Evolutionary conservation across 495 filamentous ascomycete genomes (phyloP), one percentile per base, ranked within the genome.

Genomic region (Lasiosphaeria miniovina): DNA sequence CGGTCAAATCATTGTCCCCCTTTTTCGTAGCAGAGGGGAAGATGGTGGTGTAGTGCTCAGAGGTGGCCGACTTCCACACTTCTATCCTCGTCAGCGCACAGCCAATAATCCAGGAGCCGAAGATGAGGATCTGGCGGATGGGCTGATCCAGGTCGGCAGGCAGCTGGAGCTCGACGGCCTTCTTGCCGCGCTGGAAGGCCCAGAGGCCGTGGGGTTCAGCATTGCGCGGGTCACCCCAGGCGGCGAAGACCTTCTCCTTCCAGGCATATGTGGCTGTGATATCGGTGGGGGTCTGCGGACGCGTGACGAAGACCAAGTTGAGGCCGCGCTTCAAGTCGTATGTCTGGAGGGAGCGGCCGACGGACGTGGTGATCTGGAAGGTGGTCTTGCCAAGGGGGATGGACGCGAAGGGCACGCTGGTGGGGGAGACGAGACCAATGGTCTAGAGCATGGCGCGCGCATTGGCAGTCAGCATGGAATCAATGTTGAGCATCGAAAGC

Each of bases 331-430:
- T 89, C 53, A 98, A 76, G 70, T 98, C 94, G 74, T 98, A 98
- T 2, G 94, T 98, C 70, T 98, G 94, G 11, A 99, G 83, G 48
- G 86, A 88, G 61, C 86, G 84, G 62, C 92, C 93, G 52, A 93
- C 90, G 0, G 90, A 96, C 43, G 95, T 98, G 12, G 94, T 97
- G 72, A 99, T 90, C 68, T 99, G 94, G 71, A 94, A 97, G 15
- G 92, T 96, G 6, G 91, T 90, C 71, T 95, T 96, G 57, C 94
- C 94, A 14, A 96, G 77, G 4, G 94, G 90, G 31, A 93, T 82
- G 24, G 87, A 86, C 7, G 93, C 90, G 67, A 98, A 97, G 6
- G 94, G 93, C 3, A 96, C 90, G 38, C 81, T 62, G 11, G 93
- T 96, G 3, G 94, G 90, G 12, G 95, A 96, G 12, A 98, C 90